Evolutionary conservation across 2,329 filamentous ascomycete genomes (phyloP).

Genomic region (Venturia nashicola): DNA sequence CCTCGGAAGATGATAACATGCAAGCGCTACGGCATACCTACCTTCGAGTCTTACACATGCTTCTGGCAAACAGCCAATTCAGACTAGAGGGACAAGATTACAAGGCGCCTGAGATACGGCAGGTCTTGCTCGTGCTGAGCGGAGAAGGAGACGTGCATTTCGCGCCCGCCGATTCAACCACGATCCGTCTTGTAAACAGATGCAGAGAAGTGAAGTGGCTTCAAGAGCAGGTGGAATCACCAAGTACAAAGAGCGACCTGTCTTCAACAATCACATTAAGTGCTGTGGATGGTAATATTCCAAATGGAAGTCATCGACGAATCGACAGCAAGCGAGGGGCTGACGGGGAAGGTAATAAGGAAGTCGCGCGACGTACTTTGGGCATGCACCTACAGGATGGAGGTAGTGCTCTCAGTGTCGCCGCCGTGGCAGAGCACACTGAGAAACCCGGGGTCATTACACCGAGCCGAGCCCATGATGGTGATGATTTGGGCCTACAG

Average conservation of each 20-base stretch:
- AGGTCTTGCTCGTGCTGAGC: slow-evolving; percentile 57
- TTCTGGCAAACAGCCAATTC: slow-evolving; percentile 85
- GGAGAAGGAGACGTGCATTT: slow-evolving; percentile 53
- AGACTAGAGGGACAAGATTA: slow-evolving; percentile 70
- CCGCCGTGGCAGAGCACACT: slow-evolving; percentile 26
- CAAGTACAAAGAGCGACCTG: slow-evolving; percentile 22
- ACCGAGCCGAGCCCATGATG: slow-evolving; percentile 18
- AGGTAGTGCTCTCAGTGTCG: slow-evolving; percentile 24
- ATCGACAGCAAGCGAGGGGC: slow-evolving; percentile 12
- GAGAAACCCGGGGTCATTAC: slow-evolving; percentile 29
- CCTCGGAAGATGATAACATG: slow-evolving; percentile 52
- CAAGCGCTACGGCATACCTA: slow-evolving; percentile 75
- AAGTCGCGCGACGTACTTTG: slow-evolving; percentile 24
- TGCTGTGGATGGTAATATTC: background rate
- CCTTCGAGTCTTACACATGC: slow-evolving; percentile 77
- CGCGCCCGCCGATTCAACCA: slow-evolving; percentile 69
- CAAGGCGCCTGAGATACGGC: slow-evolving; percentile 74
- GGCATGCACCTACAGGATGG: slow-evolving; percentile 26
- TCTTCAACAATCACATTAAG: background rate
- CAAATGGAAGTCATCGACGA: slow-evolving; percentile 3
- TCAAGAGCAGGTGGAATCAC: slow-evolving; percentile 19
- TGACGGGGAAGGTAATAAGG: slow-evolving; percentile 22
- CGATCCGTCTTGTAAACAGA: slow-evolving; percentile 62
- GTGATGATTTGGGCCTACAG: background rate
- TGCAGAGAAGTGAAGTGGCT: slow-evolving; percentile 64